Evolutionary conservation across 306 rosid species (phyloP).

Genomic region (Dalbergia cochinchinensis): DNA sequence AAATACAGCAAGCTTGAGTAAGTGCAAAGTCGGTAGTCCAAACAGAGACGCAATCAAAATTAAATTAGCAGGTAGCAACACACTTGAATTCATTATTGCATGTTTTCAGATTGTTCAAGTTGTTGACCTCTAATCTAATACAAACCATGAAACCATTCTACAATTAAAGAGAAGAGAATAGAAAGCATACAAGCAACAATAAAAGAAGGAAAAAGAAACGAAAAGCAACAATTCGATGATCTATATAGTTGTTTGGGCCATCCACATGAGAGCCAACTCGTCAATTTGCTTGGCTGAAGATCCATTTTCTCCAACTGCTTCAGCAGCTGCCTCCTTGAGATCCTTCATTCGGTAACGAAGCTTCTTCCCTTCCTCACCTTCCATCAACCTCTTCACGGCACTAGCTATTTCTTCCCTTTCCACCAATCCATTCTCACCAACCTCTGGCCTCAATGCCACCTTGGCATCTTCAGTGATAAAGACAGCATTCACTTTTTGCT

Average conservation of each 20-base stretch:
- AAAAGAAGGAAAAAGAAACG: background rate
- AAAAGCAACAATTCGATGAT: no score
- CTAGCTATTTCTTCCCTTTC: slow-evolving; percentile 59
- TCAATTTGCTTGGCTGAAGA: slow-evolving; percentile 53
- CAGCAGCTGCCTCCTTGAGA: slow-evolving; percentile 57
- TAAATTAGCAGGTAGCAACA: no score
- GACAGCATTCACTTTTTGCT: slow-evolving; percentile 76
- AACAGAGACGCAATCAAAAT: no score
- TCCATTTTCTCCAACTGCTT: slow-evolving; percentile 51
- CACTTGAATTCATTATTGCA: background rate
- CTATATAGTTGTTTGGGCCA: background rate
- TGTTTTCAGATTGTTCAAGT: background rate
- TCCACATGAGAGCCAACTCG: slow-evolving; percentile 56
- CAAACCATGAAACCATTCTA: background rate
- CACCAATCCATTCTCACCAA: slow-evolving; percentile 52
- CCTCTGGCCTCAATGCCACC: slow-evolving; percentile 58
- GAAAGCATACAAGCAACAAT: no score
- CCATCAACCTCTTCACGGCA: slow-evolving; percentile 58
- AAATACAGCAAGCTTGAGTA: no score
- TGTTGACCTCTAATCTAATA: background rate
- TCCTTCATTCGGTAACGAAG: slow-evolving; percentile 61
- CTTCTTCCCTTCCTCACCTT: slow-evolving; percentile 74
- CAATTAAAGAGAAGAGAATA: no score
- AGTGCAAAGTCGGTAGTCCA: no score
- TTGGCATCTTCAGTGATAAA: slow-evolving; percentile 53